Evolutionary conservation across 2,329 filamentous ascomycete genomes (phyloP).

Genomic region (Penicillium sp.): DNA sequence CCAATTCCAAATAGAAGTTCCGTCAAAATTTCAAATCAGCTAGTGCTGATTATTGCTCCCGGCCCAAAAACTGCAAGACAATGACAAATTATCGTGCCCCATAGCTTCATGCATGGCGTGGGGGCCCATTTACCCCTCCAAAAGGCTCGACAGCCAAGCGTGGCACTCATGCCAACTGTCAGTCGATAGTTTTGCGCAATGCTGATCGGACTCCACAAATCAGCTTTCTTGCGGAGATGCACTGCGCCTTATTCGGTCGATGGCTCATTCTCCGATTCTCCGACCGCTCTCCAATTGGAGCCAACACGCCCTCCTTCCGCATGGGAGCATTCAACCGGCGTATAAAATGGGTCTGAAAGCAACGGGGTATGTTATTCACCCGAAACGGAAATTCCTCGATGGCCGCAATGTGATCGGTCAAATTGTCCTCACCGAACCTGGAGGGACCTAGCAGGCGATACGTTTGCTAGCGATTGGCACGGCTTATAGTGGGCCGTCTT

Average conservation of each 20-base stretch:
- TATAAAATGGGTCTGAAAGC: constrained; percentile 79
- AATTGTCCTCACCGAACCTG: constrained; percentile 68
- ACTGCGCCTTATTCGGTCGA: constrained; percentile 61
- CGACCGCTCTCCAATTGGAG: not conserved
- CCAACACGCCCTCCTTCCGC: constrained; percentile 69
- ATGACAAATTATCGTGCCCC: constrained; percentile 18
- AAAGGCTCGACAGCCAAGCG: constrained; percentile 37
- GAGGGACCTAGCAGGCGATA: constrained; percentile 59
- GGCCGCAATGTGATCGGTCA: constrained; percentile 76
- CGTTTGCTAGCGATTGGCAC: constrained; percentile 58
- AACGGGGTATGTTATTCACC: constrained; percentile 68
- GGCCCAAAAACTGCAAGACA: not conserved
- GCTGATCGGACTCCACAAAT: constrained; percentile 74
- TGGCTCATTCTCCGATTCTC: constrained; percentile 56
- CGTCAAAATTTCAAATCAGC: not conserved
- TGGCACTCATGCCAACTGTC: constrained; percentile 67
- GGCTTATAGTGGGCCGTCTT: constrained; percentile 69
- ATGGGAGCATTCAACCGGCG: constrained; percentile 77
- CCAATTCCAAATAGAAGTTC: constrained; percentile 12
- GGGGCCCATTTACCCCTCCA: not conserved
- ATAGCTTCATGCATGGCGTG: constrained; percentile 10
- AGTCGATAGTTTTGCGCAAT: constrained; percentile 73
- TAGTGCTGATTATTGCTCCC: not conserved
- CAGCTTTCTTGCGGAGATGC: constrained; percentile 69
- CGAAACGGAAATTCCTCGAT: constrained; percentile 66